Conservation (phyloP, 2,329 filamentous ascomycete genomes). For the Davidsoniella australis region DNA sequence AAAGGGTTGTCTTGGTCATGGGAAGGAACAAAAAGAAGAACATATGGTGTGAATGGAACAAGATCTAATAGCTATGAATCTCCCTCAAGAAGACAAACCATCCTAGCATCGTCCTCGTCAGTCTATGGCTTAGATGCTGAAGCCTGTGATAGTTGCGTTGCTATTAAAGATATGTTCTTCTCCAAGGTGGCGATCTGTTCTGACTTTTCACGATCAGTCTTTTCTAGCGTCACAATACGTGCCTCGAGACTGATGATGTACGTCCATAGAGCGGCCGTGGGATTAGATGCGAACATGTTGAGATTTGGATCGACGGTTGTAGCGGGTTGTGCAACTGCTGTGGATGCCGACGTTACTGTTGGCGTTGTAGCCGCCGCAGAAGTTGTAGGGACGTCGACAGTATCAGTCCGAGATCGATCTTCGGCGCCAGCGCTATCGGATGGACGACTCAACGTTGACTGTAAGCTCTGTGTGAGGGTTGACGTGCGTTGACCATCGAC, state of each 20-base stretch:
- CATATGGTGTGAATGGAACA: background rate
- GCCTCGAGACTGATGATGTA: slow-evolving; percentile 58
- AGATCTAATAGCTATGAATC: background rate
- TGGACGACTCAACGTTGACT: slow-evolving; percentile 36
- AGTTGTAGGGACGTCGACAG: slow-evolving; percentile 19
- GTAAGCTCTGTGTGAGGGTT: slow-evolving; percentile 29
- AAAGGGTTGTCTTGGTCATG: no score
- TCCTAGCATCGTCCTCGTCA: no score
- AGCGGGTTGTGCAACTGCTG: slow-evolving; percentile 1
- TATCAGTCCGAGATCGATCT: slow-evolving; percentile 17
- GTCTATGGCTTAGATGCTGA: background rate
- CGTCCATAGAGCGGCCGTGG: slow-evolving; percentile 48
- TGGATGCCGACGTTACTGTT: background rate
- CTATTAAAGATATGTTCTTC: slow-evolving; percentile 21
- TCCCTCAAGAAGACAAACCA: no score
- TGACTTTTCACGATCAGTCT: slow-evolving; percentile 22
- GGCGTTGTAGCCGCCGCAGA: slow-evolving; percentile 15
- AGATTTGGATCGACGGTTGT: slow-evolving; percentile 37
- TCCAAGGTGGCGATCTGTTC: slow-evolving; percentile 22
- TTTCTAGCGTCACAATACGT: slow-evolving; percentile 30
- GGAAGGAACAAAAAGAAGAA: background rate
- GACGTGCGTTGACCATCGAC: background rate
- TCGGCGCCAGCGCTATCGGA: slow-evolving; percentile 28
- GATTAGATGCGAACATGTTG: slow-evolving; percentile 44
- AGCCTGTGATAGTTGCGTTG: slow-evolving; percentile 16